Percentiles rank a stretch among this genome's conserved stretches.
These are phyloP conservation scores for Thraustochytrium sp. DNA, from an alignment of 352 stramenopile genomes.

Conservation along the genomic window DNA sequence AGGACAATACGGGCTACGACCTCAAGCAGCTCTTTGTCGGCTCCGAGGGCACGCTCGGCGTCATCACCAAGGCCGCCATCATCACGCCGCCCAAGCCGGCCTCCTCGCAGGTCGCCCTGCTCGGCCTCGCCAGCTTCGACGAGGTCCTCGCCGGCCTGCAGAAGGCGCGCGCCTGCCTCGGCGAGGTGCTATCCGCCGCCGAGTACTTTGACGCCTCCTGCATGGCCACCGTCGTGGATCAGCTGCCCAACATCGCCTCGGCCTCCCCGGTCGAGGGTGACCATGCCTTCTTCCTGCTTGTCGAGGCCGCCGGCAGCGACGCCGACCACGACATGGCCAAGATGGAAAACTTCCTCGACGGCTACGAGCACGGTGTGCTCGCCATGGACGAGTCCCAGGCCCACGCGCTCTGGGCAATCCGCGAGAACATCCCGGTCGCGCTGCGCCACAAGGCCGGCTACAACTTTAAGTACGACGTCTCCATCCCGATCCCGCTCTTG, in stretches of 20 bases:
- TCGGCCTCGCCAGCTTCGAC: slow-evolving; percentile 80
- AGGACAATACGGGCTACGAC: slow-evolving; percentile 97
- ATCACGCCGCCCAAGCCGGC: slow-evolving; percentile 63
- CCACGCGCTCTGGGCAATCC: slow-evolving; percentile 83
- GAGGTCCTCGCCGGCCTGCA: slow-evolving; percentile 64
- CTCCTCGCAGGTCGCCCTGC: slow-evolving; percentile 74
- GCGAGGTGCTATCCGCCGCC: slow-evolving; percentile 87
- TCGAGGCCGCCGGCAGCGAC: slow-evolving; percentile 90
- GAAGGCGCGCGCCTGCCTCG: slow-evolving; percentile 73
- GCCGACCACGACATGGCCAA: slow-evolving; percentile 81
- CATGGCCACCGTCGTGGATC: slow-evolving; percentile 69
- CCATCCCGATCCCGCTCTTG: slow-evolving; percentile 80
- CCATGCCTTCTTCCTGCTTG: slow-evolving; percentile 81
- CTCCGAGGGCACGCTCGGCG: slow-evolving; percentile 87
- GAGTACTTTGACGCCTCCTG: slow-evolving; percentile 89
- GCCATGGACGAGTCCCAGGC: slow-evolving; percentile 82
- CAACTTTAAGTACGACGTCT: slow-evolving; percentile 97
- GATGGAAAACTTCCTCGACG: slow-evolving; percentile 71
- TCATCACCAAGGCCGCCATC: slow-evolving; percentile 86
- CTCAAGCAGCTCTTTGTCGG: slow-evolving; percentile 95
- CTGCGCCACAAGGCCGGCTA: slow-evolving; percentile 68
- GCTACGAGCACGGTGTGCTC: slow-evolving; percentile 73
- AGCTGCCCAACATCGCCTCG: slow-evolving; percentile 51
- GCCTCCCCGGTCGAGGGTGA: slow-evolving; percentile 46
- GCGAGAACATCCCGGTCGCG: slow-evolving; percentile 85